Evolutionary conservation across 2,329 filamentous ascomycete species (phyloP).

Genomic region (Fusarium nodosum): DNA sequence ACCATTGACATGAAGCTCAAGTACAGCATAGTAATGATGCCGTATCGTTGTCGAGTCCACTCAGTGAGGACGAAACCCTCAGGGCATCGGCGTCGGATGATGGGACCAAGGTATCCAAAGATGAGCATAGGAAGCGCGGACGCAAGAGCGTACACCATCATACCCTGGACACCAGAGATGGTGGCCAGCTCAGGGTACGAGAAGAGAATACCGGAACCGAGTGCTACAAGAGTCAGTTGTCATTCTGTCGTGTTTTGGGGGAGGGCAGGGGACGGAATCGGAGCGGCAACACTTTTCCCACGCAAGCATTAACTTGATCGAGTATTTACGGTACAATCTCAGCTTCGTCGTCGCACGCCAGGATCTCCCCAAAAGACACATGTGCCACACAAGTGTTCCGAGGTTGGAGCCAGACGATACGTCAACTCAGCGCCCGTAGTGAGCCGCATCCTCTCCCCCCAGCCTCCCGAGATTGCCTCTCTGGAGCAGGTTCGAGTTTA

Average conservation of each 20-base stretch:
- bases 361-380: constrained; percentile 56
- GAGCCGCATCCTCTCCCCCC: constrained; percentile 70
- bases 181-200: constrained; percentile 85
- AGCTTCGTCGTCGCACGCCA: constrained; percentile 73
- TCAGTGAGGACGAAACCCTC: constrained; percentile 88
- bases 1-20: constrained; percentile 83
- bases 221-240: constrained; percentile 71
- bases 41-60: constrained; percentile 86
- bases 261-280: constrained; percentile 54
- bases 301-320: constrained; percentile 99
- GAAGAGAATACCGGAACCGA: constrained; percentile 87
- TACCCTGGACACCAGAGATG: constrained; percentile 82
- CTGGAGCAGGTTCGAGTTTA: constrained; percentile 39
- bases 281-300: constrained; percentile 97
- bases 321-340: constrained; percentile 96
- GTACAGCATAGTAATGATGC: constrained; percentile 75
- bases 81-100: constrained; percentile 83
- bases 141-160: constrained; percentile 80
- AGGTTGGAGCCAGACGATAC: constrained; percentile 67
- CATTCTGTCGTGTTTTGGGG: constrained; percentile 29
- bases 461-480: constrained; percentile 50
- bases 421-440: constrained; percentile 86
- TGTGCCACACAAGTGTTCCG: neutral
- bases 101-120: constrained; percentile 80
- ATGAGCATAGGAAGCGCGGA: constrained; percentile 79